Evolutionary conservation across 208 protist species (phyloP), one percentile per base, ranked within the genome.

Genomic region (Crithidia brevicula): DNA sequence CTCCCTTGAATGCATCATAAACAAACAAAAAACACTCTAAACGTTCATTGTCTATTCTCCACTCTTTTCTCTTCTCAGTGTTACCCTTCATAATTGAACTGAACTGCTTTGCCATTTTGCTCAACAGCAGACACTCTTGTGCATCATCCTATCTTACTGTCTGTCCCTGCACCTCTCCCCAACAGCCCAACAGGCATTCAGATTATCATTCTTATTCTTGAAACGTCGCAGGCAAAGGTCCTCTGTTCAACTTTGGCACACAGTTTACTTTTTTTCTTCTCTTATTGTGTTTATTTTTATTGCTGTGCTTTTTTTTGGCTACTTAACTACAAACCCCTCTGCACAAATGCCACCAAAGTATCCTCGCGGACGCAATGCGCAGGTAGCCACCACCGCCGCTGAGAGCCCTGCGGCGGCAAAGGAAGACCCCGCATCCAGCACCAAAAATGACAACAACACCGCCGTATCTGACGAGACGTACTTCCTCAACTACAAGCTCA

Each of bases 401-500:
- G 46, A 40, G 8, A n/a, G 11, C 60, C 43, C 30, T 22, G 47
- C 22, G 5, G 33, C 2, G 46, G 11, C 3, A 8, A 42, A 1
- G 25, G 30, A 31, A 1, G 34, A 22, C 15, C 25, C 0, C 31
- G n/a, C 10, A 15, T 22, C 3, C 4, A 23, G 3, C 61, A 20
- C 68, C 15, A 54, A n/a, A 5, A n/a, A 50, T 1, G 42, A 56
- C 11, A n/a, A 22, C 20, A n/a, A 22, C 20, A 11, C 59, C 23
- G 0, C 34, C 16, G 1, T 18, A 3, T 43, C 49, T 4, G 58
- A 38, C 28, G 67, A 65, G 58, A 73, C 67, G 28, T 73, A 73
- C 33, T 13, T 73, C 30, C 43, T 73, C 38, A 60, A 66, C 33
- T 66, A 13, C 40, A 60, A 61, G 23, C n/a, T 18, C 36, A 43